Percentiles rank a stretch among this genome's conserved stretches.
These are phyloP conservation scores for Sclerotinia sclerotiorum DNA, from an alignment of 2,329 filamentous ascomycete genomes.

Conservation along the genomic window DNA sequence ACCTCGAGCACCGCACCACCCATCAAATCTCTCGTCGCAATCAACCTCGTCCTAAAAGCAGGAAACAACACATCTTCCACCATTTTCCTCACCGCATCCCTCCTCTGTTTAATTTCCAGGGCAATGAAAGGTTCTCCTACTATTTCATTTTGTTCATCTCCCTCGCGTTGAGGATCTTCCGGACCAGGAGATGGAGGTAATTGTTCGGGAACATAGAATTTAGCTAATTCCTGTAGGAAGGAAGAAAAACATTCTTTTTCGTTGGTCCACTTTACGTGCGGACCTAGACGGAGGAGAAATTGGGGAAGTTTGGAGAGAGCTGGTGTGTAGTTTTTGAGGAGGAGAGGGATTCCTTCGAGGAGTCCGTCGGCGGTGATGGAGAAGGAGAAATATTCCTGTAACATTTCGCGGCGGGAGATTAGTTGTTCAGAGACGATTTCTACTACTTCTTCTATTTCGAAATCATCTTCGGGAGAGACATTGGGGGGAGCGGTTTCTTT, in stretches of 20 bases:
- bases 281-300: slow-evolving; percentile 85
- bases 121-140: slow-evolving; percentile 29
- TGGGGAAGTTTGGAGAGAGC: slow-evolving; percentile 81
- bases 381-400: slow-evolving; percentile 88
- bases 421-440: slow-evolving; percentile 66
- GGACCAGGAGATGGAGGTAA: slow-evolving; percentile 56
- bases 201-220: slow-evolving; percentile 87
- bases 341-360: slow-evolving; percentile 74
- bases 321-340: slow-evolving; percentile 87
- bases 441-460: slow-evolving; percentile 66
- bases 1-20: slow-evolving; percentile 77
- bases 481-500: slow-evolving; percentile 46
- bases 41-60: slow-evolving; percentile 76
- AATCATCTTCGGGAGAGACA: slow-evolving; percentile 47
- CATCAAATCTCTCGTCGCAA: slow-evolving; percentile 78
- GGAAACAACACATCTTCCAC: slow-evolving; percentile 89
- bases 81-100: slow-evolving; percentile 68
- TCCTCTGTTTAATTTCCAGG: slow-evolving; percentile 55
- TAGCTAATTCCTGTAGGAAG: slow-evolving; percentile 82
- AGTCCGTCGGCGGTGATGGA: slow-evolving; percentile 77
- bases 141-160: slow-evolving; percentile 35
- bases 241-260: slow-evolving; percentile 84
- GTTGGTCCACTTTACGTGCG: slow-evolving; percentile 80
- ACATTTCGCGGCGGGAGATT: slow-evolving; percentile 77
- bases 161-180: slow-evolving; percentile 30